Percentiles rank a stretch among this genome's conserved stretches.
phyloP scores from a whole-genome alignment of 345 rosid species.

The Luvunga scandens region DNA sequence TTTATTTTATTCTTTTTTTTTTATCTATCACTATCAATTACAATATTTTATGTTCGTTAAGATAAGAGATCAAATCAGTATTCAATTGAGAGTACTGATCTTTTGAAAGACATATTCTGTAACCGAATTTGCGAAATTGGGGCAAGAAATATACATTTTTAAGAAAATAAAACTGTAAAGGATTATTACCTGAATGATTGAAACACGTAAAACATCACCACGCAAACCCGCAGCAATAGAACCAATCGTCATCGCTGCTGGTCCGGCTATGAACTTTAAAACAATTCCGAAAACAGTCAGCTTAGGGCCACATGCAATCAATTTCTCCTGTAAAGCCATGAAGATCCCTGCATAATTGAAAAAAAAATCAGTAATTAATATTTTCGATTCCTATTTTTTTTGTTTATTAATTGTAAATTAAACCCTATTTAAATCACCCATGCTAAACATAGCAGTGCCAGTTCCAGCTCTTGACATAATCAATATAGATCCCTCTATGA shows the following conservation, averaged over 20 bases:
- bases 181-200: constrained; percentile 58
- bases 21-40: no score
- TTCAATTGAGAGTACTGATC: no score
- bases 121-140: neutral
- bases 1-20: no score
- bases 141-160: no score
- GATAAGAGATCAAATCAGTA: no score
- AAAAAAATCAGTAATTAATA: no score
- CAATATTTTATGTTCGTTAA: no score
- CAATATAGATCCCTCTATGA: constrained; percentile 65
- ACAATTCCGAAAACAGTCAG: constrained; percentile 53
- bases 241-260: constrained; percentile 72
- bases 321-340: constrained; percentile 75
- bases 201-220: constrained; percentile 67
- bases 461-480: constrained; percentile 89
- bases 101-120: neutral
- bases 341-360: constrained; percentile 54
- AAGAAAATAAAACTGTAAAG: neutral
- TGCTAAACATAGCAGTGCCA: constrained; percentile 94
- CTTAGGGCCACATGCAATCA: constrained; percentile 66
- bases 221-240: constrained; percentile 57
- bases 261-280: constrained; percentile 62
- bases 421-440: constrained; percentile 44
- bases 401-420: no score
- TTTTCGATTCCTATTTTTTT: no score